Percentiles rank a stretch among this genome's conserved stretches.
Conservation (phyloP, 768 basidiomycete species). For the Suillus discolor region DNA sequence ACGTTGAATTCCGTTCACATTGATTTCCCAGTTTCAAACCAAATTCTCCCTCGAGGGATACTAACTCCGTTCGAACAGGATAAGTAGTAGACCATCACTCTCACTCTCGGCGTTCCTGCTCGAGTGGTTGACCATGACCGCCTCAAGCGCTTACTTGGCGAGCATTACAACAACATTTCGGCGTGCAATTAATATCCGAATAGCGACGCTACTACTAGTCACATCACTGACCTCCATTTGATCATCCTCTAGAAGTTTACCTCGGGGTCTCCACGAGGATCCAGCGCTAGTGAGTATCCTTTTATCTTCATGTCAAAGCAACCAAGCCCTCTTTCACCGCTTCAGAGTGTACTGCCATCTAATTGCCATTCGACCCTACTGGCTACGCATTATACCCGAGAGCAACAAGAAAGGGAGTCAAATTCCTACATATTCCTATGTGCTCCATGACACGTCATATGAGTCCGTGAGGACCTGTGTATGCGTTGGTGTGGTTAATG, state of each 20-base stretch:
- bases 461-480: not conserved
- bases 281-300: not conserved
- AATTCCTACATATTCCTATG: not conserved
- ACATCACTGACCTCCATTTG: not conserved
- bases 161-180: not conserved
- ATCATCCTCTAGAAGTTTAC: not conserved
- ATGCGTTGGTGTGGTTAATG: not conserved
- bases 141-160: not conserved
- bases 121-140: not conserved
- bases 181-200: slow-evolving; percentile 27
- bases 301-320: not conserved
- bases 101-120: not conserved
- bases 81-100: not conserved
- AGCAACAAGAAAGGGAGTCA: not conserved
- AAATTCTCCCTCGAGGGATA: not conserved
- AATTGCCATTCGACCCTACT: not conserved
- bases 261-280: not conserved
- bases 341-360: not conserved
- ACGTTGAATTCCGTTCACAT: slow-evolving; percentile 3
- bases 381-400: not conserved
- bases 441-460: slow-evolving; percentile 1
- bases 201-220: not conserved
- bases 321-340: not conserved
- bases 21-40: slow-evolving; percentile 11
- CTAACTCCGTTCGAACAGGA: not conserved